A percentile compares a stretch with the other conserved stretches of the same genome.
Conservation (phyloP, 108 stramenopile species). For the Pseudonitzschia multiseries region DNA sequence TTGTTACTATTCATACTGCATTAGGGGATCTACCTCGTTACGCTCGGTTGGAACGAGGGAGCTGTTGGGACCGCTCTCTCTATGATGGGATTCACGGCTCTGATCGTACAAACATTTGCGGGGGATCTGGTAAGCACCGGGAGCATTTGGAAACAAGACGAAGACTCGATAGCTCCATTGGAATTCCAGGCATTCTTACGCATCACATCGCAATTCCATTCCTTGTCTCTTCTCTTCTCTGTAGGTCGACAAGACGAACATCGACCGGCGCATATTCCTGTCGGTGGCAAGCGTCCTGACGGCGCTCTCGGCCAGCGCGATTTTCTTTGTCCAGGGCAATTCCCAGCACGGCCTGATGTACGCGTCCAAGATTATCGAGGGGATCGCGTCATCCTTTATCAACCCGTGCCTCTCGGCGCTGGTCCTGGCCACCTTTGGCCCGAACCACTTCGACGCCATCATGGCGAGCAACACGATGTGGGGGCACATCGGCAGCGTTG, state of each 20-base stretch:
- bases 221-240: too few relatives aligned
- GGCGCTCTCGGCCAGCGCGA: constrained; percentile 77
- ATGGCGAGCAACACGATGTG: constrained; percentile 85
- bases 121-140: constrained; percentile 55
- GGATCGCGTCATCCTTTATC: constrained; percentile 79
- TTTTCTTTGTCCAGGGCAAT: constrained; percentile 81
- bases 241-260: constrained; percentile 58
- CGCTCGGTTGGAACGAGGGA: constrained; percentile 85
- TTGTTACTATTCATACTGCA: background rate
- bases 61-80: constrained; percentile 74
- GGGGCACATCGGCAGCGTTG: constrained; percentile 78
- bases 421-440: constrained; percentile 79
- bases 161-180: too few relatives aligned
- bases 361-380: constrained; percentile 75
- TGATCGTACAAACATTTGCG: constrained; percentile 78
- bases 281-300: constrained; percentile 60
- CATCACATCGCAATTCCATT: too few relatives aligned
- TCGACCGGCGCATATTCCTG: constrained; percentile 77
- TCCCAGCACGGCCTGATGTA: constrained; percentile 73
- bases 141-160: too few relatives aligned
- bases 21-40: constrained; percentile 82
- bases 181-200: too few relatives aligned
- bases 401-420: constrained; percentile 81
- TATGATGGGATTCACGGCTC: constrained; percentile 81
- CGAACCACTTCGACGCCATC: constrained; percentile 73